A percentile compares a stretch with the other conserved stretches of the same genome.
phyloP scores from a whole-genome alignment of 805 yeast genomes.

The Wickerhamomyces sydowiorum region DNA sequence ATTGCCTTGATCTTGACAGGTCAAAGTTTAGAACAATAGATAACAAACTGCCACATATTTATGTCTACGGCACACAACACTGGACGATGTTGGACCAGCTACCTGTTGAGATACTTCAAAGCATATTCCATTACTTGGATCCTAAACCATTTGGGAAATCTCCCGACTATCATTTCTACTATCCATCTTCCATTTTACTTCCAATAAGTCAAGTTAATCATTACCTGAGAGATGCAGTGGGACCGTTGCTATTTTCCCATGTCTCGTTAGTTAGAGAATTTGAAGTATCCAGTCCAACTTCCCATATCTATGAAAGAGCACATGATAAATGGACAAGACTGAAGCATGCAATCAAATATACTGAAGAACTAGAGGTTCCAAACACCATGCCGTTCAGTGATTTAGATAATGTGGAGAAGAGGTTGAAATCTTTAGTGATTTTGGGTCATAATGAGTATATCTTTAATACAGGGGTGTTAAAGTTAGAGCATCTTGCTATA shows the following conservation, averaged over 20 bases:
- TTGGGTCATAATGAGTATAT: conserved; percentile 5
- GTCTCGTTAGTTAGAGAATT: neutral
- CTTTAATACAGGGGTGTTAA: neutral
- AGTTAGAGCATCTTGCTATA: conserved; percentile 10
- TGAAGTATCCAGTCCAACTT: neutral
- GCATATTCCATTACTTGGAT: neutral
- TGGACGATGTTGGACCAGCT: neutral
- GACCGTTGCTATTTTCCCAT: neutral
- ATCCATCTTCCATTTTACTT: neutral
- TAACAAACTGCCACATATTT: too few relatives aligned
- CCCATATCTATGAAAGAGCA: neutral
- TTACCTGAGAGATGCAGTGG: neutral
- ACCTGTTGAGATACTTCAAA: neutral
- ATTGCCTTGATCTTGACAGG: too few relatives aligned
- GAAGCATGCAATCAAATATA: neutral
- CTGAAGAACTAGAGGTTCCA: neutral
- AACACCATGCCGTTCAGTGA: neutral
- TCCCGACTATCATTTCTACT: neutral
- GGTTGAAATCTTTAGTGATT: conserved; percentile 11
- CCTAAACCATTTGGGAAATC: neutral
- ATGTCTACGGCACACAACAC: too few relatives aligned
- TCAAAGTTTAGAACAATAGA: too few relatives aligned
- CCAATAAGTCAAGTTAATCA: neutral
- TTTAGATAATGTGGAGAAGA: neutral
- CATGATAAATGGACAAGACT: neutral